Conservation (phyloP, 495 filamentous ascomycete genomes). For the Cercophora scortea region DNA sequence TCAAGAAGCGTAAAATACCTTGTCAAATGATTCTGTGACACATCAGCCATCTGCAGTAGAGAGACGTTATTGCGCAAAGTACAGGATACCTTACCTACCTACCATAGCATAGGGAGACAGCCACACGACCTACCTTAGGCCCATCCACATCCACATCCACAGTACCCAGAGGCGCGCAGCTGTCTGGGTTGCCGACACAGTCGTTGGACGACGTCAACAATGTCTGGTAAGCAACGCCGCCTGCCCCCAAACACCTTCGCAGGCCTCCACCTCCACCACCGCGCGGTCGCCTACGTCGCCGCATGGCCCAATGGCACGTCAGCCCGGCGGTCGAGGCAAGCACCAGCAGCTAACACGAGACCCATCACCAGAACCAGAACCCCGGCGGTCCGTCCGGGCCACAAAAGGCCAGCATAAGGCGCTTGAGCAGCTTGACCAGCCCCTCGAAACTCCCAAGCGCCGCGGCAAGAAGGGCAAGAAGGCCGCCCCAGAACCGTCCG, state of each 20-base stretch:
- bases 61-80: not conserved
- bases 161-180: no score
- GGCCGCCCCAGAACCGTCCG: conserved; percentile 48
- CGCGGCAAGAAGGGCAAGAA: conserved; percentile 54
- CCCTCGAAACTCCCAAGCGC: conserved; percentile 52
- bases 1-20: conserved; percentile 19
- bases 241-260: not conserved
- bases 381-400: conserved; percentile 85
- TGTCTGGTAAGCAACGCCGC: conserved; percentile 27
- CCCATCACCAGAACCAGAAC: conserved; percentile 53
- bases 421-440: conserved; percentile 59
- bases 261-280: not conserved
- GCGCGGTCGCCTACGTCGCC: not conserved
- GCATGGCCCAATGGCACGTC: not conserved
- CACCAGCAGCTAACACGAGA: conserved; percentile 14
- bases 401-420: conserved; percentile 96
- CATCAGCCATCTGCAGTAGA: conserved; percentile 23
- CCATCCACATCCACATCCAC: no score
- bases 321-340: not conserved
- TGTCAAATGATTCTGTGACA: conserved; percentile 24
- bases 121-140: no score
- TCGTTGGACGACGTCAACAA: conserved; percentile 1
- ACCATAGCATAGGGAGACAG: no score
- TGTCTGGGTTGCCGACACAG: no score
- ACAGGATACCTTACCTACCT: no score